Percentiles rank a stretch among this genome's conserved stretches.
Evolutionary conservation across 768 basidiomycete genomes (phyloP).

Genomic region (Omphalotus guepiniiformis): DNA sequence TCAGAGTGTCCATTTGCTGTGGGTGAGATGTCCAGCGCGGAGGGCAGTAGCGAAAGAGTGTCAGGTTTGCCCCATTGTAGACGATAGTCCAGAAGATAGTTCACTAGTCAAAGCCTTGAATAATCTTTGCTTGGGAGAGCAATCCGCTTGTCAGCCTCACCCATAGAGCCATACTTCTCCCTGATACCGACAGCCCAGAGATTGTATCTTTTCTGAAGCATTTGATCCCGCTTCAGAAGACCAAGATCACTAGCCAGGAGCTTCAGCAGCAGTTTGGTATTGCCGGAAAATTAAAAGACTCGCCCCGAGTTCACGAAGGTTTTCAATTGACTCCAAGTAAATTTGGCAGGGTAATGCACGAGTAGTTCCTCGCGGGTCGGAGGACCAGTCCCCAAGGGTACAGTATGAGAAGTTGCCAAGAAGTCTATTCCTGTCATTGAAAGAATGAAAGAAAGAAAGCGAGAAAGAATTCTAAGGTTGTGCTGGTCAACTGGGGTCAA

Average conservation of each 20-base stretch:
- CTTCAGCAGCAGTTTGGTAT: not conserved
- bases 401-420: constrained; percentile 13
- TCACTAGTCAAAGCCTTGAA: constrained; percentile 36
- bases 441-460: not conserved
- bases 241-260: constrained; percentile 63
- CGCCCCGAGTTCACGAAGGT: constrained; percentile 71
- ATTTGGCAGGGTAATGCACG: constrained; percentile 66
- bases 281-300: not conserved
- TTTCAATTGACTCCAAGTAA: constrained; percentile 74
- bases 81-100: constrained; percentile 64
- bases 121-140: too few species aligned
- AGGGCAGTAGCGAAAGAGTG: constrained; percentile 54
- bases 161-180: constrained; percentile 58
- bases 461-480: too few species aligned
- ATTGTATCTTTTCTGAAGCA: constrained; percentile 64
- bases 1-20: not conserved
- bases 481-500: too few species aligned
- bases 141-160: constrained; percentile 33
- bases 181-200: constrained; percentile 53
- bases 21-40: constrained; percentile 39
- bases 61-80: constrained; percentile 77
- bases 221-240: constrained; percentile 68
- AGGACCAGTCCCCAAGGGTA: constrained; percentile 50
- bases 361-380: constrained; percentile 68
- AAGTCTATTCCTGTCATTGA: not conserved